phyloP scores from a whole-genome alignment of 306 rosid genomes.

The Datisca glomerata region DNA sequence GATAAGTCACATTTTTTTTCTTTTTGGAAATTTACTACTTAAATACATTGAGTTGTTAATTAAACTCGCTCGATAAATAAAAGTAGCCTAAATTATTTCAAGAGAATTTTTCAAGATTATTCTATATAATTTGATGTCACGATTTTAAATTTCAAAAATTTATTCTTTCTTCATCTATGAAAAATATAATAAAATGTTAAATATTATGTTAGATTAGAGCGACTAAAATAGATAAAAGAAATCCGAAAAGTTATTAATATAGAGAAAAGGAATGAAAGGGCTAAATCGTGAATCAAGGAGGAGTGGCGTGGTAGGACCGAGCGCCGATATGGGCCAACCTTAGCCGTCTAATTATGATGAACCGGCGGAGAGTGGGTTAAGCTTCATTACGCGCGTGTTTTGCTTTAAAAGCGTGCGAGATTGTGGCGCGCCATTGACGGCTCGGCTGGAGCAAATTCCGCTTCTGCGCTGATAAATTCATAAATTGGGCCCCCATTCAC shows the following conservation, averaged over 20 bases:
- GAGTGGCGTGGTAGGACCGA: not conserved
- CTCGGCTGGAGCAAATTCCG: constrained; percentile 21
- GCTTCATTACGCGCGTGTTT: constrained; percentile 25
- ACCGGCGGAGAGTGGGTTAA: not conserved
- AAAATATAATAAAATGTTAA: too few species aligned
- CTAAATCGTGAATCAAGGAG: not conserved
- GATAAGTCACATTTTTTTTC: too few species aligned
- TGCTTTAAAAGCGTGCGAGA: constrained; percentile 19
- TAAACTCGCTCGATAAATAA: too few species aligned
- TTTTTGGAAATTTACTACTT: too few species aligned
- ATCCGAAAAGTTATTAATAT: too few species aligned
- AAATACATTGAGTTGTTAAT: too few species aligned
- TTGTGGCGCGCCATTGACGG: constrained; percentile 22
- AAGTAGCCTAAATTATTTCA: too few species aligned
- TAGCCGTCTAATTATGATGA: not conserved
- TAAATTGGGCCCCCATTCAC: constrained; percentile 10
- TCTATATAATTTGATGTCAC: too few species aligned
- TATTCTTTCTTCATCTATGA: not conserved
- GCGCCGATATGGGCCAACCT: not conserved
- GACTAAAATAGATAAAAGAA: too few species aligned
- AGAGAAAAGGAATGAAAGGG: not conserved
- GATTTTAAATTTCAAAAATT: too few species aligned
- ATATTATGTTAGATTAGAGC: too few species aligned
- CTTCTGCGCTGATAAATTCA: constrained; percentile 1
- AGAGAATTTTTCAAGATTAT: too few species aligned